Conservation (phyloP, 1,284 basidiomycete genomes). For the Rhodotorula glutinis region DNA sequence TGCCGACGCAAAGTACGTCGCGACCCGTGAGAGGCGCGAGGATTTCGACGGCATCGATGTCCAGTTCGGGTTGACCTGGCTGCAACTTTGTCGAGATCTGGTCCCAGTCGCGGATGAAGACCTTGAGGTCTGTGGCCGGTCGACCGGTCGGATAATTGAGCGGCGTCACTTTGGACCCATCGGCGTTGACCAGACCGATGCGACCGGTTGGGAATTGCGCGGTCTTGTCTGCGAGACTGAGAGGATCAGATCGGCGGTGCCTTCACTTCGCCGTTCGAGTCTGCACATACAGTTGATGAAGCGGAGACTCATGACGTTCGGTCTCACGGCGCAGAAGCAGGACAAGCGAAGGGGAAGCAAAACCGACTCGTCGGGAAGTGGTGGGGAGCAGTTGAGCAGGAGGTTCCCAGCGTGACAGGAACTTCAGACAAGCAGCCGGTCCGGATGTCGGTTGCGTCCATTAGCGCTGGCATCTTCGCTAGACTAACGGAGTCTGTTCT, state of each 20-base stretch:
- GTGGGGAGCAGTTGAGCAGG: no score
- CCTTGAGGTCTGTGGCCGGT: constrained; percentile 37
- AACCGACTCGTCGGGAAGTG: no score
- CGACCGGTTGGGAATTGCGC: constrained; percentile 2
- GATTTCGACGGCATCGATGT: constrained; percentile 32
- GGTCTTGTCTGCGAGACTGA: not conserved
- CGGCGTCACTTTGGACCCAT: constrained; percentile 28
- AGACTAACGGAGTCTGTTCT: no score
- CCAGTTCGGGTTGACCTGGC: constrained; percentile 31
- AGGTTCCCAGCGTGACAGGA: no score
- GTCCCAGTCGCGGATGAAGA: constrained; percentile 43
- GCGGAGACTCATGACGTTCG: not conserved
- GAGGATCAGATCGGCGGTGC: not conserved
- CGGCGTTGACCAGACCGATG: constrained; percentile 36
- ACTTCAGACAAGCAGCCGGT: no score
- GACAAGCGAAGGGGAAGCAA: no score
- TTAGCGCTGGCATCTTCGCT: no score
- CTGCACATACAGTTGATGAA: not conserved
- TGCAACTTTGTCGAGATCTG: constrained; percentile 17
- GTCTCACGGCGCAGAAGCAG: not conserved
- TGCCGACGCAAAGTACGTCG: constrained; percentile 45
- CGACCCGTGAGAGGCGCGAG: constrained; percentile 43
- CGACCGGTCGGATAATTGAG: constrained; percentile 36
- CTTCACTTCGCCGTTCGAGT: not conserved
- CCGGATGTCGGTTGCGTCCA: no score